Evolutionary conservation across 2,329 filamentous ascomycete species (phyloP), one percentile per base, ranked within the genome.

Genomic region (Parafenestella ontariensis): DNA sequence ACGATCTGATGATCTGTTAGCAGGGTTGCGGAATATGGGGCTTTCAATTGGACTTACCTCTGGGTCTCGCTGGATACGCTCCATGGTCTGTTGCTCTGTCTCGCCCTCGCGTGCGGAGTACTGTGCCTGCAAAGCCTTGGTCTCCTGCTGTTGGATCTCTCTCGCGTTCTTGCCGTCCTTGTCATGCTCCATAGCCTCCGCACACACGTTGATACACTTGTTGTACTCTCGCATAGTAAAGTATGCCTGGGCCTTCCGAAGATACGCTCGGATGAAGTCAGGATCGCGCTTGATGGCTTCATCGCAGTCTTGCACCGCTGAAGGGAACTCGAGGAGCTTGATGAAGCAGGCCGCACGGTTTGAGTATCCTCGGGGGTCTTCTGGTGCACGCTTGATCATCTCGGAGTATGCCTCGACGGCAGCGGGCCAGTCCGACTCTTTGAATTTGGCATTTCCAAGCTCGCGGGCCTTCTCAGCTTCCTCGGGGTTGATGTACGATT

Each of bases 171-270:
- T 92, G 56, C 89, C 88, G 65, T 87, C 86, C 54, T 83, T 83
- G 76, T 99, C 95, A 56, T 96, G 85, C 66, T 87, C 83, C 8
- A 84, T 81, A 1, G 96, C 95, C 73, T 92, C 91, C 34, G 86
- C 86, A 80, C 93, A 96, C 7, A 89, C 90, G 73, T 99, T 95
- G 54, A 98, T 82, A 73, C 91, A 96, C 77, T 93, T 94, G 77
- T 89, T 96, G 83, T 96, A 98, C 78, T 99, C 94, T 77, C 95
- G 91, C 95, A 99, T 99, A 68, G 92, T 92, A 66, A 95, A 92
- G 77, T 94, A 91, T 37, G 92, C 92, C 80, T 98, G 93, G 0
- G 93, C 93, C 83, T 97, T 98, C 75, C 95, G 89, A 68, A 99
- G 89, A 78, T 98, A 98, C 7, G 95, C 95, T 52, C 94, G 88